Conservation (phyloP, 1,139 yeast genomes). For the Pichia sp. region DNA sequence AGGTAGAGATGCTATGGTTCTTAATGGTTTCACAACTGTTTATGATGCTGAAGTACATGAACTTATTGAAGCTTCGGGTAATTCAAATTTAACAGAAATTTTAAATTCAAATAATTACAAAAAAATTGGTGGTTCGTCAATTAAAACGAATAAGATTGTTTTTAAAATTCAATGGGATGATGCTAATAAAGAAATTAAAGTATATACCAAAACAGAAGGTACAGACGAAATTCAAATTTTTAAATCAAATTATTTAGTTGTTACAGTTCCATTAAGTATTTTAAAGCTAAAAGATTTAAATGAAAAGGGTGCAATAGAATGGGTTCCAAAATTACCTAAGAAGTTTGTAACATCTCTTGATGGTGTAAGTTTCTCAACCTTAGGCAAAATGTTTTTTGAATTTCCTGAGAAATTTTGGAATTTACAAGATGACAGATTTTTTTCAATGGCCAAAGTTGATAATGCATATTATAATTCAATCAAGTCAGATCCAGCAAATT, state of each 20-base stretch:
- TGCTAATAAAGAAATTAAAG: conserved; percentile 24
- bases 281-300: conserved; percentile 35
- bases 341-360: conserved; percentile 38
- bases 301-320: conserved; percentile 43
- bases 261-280: conserved; percentile 76
- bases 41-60: conserved; percentile 41
- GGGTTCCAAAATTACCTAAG: conserved; percentile 55
- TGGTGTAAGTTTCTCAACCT: conserved; percentile 53
- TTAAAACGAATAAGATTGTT: conserved; percentile 45
- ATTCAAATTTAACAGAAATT: conserved; percentile 8
- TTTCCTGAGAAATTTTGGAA: conserved; percentile 70
- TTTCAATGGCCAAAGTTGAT: conserved; percentile 38
- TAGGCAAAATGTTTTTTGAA: conserved; percentile 74
- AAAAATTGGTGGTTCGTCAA: conserved; percentile 23
- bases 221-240: conserved; percentile 25
- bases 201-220: conserved; percentile 18
- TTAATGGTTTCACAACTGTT: conserved; percentile 53
- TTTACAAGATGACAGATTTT: conserved; percentile 42
- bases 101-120: conserved; percentile 6
- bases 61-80: conserved; percentile 31
- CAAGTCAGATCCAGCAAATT: conserved; percentile 1
- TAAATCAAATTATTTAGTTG: conserved; percentile 49
- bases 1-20: conserved; percentile 61
- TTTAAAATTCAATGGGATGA: conserved; percentile 33
- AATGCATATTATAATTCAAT: conserved; percentile 11